Base-by-base conservation (phyloP, 2,329 filamentous ascomycete species). In the Lojkania enalia region DNA sequence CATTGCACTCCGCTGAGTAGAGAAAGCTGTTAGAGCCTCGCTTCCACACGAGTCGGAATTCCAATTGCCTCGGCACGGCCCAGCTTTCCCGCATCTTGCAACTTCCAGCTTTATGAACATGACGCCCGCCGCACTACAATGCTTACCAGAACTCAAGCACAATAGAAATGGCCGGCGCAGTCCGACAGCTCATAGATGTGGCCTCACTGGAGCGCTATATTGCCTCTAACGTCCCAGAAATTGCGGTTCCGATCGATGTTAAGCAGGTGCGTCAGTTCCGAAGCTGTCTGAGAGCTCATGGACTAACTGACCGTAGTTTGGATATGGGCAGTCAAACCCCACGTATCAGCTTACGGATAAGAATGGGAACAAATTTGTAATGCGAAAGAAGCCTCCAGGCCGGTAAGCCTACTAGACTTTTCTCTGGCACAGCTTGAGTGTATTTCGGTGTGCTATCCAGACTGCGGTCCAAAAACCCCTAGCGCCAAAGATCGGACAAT, bases 361-460 rank as follows among this genome's bases (percentile, higher is more conserved):
- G 54, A 78, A 84, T 65, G 83, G 84, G 39, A 71, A 76, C 57
- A 84, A 85, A 65, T 96, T 86, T 73, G 94, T 99, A 23, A 81
- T 97, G 76, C 89, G 94, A 69, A 97, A 99, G 81, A 97, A 97
- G 75, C 94, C 94, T 1, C 92, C 94, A n/a, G 94, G 94, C n/a
- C n/a, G n/a, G n/a, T n/a, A n/a, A n/a, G n/a, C n/a, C n/a, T n/a
- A n/a, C n/a, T n/a, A n/a, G n/a, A n/a, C n/a, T n/a, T n/a, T n/a
- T n/a, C n/a, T n/a, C n/a, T n/a, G n/a, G n/a, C n/a, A n/a, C n/a
- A n/a, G n/a, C n/a, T n/a, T n/a, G n/a, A n/a, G n/a, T n/a, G n/a
- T n/a, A n/a, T n/a, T n/a, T n/a, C n/a, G n/a, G n/a, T n/a, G n/a
- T n/a, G n/a, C n/a, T n/a, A n/a, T n/a, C n/a, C n/a, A n/a, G n/a